These are phyloP conservation scores for Verticillium nonalfalfae DNA, from an alignment of 2,329 filamentous ascomycete genomes.

Conservation along the genomic window DNA sequence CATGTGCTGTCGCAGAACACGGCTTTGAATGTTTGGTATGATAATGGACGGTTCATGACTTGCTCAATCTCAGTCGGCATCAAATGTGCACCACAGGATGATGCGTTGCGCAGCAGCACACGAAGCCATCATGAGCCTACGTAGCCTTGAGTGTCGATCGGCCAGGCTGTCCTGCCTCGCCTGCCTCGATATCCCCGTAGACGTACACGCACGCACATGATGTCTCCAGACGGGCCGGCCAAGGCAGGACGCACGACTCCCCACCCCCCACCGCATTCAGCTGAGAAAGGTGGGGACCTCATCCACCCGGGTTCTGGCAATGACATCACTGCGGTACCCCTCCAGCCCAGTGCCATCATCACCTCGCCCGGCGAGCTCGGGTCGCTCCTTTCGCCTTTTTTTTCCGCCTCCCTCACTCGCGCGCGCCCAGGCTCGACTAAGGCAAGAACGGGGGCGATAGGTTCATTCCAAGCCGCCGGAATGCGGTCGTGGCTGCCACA, in stretches of 20 bases:
- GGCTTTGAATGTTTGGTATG: neutral
- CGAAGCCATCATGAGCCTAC: neutral
- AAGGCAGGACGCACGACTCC: neutral
- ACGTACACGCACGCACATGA: neutral
- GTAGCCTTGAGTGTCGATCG: neutral
- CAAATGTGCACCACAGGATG: neutral
- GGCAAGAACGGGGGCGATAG: neutral
- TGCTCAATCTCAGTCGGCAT: neutral
- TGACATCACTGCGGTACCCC: slow-evolving; percentile 11
- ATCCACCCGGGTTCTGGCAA: neutral
- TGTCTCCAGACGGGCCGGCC: neutral
- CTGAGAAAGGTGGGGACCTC: neutral
- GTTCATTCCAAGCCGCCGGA: neutral
- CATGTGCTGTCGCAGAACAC: neutral
- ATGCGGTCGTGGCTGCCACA: neutral
- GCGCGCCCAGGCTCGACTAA: neutral
- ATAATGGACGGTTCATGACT: neutral
- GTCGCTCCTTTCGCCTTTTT: neutral
- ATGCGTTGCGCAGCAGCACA: neutral
- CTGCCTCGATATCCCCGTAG: neutral
- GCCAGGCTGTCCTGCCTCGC: neutral
- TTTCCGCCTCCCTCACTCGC: neutral
- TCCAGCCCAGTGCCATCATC: slow-evolving; percentile 9
- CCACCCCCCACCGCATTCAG: neutral
- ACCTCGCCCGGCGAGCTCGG: neutral